Percentiles rank a stretch among this genome's conserved stretches.
These are phyloP conservation scores for Babesia bovis DNA, from an alignment of 169 alveolate species.

Conservation along the genomic window DNA sequence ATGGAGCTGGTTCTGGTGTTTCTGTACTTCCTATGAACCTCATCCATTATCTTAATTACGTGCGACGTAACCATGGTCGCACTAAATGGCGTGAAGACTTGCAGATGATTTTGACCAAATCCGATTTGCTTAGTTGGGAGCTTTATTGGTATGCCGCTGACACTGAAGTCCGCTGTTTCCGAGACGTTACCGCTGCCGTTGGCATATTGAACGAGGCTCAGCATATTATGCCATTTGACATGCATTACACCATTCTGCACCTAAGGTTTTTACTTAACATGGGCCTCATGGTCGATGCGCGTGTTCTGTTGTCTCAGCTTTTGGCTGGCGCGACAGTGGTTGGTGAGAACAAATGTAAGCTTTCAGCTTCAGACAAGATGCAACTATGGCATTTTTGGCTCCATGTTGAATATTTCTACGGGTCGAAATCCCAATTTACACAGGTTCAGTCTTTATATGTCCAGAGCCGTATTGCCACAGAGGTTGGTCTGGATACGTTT, in stretches of 20 bases:
- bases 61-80: constrained; percentile 45
- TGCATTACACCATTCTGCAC: constrained; percentile 53
- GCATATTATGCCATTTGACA: constrained; percentile 41
- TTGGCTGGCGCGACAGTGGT: constrained; percentile 24
- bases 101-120: constrained; percentile 23
- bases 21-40: constrained; percentile 13
- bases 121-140: constrained; percentile 57
- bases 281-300: constrained; percentile 41
- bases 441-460: constrained; percentile 33
- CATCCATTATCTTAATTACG: constrained; percentile 55
- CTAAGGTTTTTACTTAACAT: constrained; percentile 39
- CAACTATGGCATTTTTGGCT: constrained; percentile 59
- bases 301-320: constrained; percentile 38
- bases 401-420: constrained; percentile 56
- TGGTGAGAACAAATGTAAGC: constrained; percentile 43
- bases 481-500: constrained; percentile 57
- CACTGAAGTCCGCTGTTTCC: constrained; percentile 60
- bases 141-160: constrained; percentile 64
- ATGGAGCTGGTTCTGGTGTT: not conserved
- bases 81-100: constrained; percentile 46
- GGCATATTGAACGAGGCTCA: constrained; percentile 47
- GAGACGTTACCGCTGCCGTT: constrained; percentile 35
- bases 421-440: constrained; percentile 33
- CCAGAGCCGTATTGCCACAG: constrained; percentile 13
- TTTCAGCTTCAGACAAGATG: constrained; percentile 27